Evolutionary conservation across 2,329 filamentous ascomycete species (phyloP).

Genomic region (Trichoderma hamatum): DNA sequence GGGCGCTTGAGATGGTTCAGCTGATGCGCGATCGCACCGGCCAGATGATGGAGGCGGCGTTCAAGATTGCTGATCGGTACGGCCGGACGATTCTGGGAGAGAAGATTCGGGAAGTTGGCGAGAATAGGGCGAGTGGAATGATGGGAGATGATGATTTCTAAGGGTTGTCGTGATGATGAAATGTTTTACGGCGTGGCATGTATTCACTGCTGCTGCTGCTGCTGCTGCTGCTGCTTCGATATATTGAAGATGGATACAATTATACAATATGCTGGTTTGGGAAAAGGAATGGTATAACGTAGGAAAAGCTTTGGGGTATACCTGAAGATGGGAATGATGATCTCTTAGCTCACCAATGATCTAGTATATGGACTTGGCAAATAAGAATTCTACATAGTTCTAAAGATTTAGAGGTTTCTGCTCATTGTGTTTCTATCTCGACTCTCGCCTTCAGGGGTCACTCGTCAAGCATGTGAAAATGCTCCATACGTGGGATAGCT

Average conservation of each 20-base stretch:
- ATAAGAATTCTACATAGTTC: neutral
- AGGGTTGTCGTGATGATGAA: neutral
- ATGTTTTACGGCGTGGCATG: neutral
- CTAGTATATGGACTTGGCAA: neutral
- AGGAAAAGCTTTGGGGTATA: neutral
- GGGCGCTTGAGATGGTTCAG: constrained; percentile 85
- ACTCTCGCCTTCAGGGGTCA: neutral
- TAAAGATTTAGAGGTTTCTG: neutral
- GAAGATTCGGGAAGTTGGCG: constrained; percentile 86
- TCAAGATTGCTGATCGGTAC: constrained; percentile 86
- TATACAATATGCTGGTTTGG: neutral
- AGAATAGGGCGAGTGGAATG: constrained; percentile 65
- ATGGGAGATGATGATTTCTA: constrained; percentile 56
- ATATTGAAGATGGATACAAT: neutral
- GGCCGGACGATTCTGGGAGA: constrained; percentile 77
- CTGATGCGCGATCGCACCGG: constrained; percentile 84
- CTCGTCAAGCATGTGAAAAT: neutral
- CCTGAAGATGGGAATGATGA: neutral
- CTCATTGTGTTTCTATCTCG: neutral
- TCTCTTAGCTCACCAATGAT: neutral
- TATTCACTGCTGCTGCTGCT: neutral
- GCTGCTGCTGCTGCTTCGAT: neutral
- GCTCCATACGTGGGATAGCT: neutral
- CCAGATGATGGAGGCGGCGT: constrained; percentile 88
- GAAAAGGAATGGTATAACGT: neutral